Conservation (phyloP, 208 protist species). For the Leishmania tarentolae region DNA sequence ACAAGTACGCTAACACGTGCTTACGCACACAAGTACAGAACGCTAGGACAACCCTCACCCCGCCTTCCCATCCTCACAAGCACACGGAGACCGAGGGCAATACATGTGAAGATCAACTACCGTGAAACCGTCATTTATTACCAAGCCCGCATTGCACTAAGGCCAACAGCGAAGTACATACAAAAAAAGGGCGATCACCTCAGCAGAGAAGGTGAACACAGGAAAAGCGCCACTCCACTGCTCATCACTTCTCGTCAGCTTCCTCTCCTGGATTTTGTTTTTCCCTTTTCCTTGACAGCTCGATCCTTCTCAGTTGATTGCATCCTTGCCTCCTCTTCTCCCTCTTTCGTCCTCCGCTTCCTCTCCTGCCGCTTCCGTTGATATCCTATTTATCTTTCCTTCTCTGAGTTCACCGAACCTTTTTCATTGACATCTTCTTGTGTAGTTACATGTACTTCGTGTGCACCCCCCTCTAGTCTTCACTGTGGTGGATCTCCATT, state of each 20-base stretch:
- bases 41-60: too few species aligned
- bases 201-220: neutral
- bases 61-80: too few species aligned
- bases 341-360: neutral
- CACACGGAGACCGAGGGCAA: too few species aligned
- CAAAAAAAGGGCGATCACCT: neutral
- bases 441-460: too few species aligned
- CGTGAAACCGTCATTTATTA: too few species aligned
- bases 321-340: slow-evolving; percentile 24
- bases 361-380: neutral
- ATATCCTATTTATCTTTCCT: neutral
- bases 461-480: neutral
- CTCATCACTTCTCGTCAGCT: neutral
- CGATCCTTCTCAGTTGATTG: slow-evolving; percentile 79
- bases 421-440: too few species aligned
- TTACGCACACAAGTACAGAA: neutral
- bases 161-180: neutral
- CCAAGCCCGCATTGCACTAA: too few species aligned
- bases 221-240: neutral
- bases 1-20: neutral
- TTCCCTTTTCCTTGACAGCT: neutral
- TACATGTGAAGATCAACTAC: too few species aligned
- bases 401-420: neutral
- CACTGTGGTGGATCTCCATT: neutral
- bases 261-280: neutral